Conservation (phyloP, 345 rosid genomes). For the Eucalyptus regnans region DNA sequence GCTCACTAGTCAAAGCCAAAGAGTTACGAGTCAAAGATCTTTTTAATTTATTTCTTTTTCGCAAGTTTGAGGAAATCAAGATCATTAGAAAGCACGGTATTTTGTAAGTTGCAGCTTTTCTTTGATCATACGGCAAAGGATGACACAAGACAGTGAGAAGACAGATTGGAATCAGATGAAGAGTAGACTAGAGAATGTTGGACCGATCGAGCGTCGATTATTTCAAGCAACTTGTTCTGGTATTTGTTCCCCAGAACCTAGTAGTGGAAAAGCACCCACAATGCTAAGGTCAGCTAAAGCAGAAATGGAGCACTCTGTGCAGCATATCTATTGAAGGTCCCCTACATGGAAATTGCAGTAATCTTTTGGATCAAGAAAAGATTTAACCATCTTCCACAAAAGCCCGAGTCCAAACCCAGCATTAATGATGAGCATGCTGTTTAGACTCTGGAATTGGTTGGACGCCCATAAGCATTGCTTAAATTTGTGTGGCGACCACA, state of each 20-base stretch:
- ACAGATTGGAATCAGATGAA: background rate
- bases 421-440: conserved; percentile 88
- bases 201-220: conserved; percentile 51
- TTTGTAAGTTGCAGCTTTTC: background rate
- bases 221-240: conserved; percentile 84
- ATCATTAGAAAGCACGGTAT: too few species aligned
- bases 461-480: background rate
- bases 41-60: background rate
- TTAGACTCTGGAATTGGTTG: conserved; percentile 39
- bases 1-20: conserved; percentile 33
- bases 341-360: conserved; percentile 67
- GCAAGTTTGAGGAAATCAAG: too few species aligned
- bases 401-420: conserved; percentile 85
- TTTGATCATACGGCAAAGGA: background rate
- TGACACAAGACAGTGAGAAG: background rate
- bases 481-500: background rate
- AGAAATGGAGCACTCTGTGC: background rate
- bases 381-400: conserved; percentile 61
- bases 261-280: background rate
- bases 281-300: background rate
- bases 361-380: conserved; percentile 84
- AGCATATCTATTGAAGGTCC: background rate
- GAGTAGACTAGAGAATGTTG: background rate
- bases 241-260: conserved; percentile 83
- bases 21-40: background rate